phyloP scores from a whole-genome alignment of 2,329 filamentous ascomycete species.

The Neofusicoccum laricinum region DNA sequence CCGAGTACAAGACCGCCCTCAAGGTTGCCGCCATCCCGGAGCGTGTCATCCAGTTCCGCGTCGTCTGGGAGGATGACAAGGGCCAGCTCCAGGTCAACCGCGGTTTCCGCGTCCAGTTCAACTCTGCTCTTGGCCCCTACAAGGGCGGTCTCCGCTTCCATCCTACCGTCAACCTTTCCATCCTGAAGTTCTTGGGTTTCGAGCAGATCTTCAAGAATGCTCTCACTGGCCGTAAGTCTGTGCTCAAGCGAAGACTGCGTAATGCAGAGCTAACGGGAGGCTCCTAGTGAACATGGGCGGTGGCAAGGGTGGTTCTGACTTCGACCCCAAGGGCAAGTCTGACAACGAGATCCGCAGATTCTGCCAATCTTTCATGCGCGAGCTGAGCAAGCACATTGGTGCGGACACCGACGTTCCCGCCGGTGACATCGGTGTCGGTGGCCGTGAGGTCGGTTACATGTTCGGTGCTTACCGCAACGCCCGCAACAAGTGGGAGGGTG shows the following conservation, averaged over 20 bases:
- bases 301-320: slow-evolving; percentile 96
- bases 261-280: slow-evolving; percentile 6
- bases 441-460: slow-evolving; percentile 89
- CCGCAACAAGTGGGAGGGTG: slow-evolving; percentile 90
- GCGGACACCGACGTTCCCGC: slow-evolving; percentile 94
- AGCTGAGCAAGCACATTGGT: slow-evolving; percentile 93
- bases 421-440: slow-evolving; percentile 91
- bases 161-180: slow-evolving; percentile 73
- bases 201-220: slow-evolving; percentile 99
- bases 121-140: slow-evolving; percentile 95
- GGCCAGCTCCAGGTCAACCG: slow-evolving; percentile 87
- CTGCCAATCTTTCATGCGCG: slow-evolving; percentile 93
- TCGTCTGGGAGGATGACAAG: slow-evolving; percentile 95
- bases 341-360: slow-evolving; percentile 97
- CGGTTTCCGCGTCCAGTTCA: slow-evolving; percentile 96
- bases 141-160: slow-evolving; percentile 97
- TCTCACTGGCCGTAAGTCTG: slow-evolving; percentile 75
- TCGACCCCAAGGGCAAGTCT: slow-evolving; percentile 97
- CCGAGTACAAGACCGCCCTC: slow-evolving; percentile 90
- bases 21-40: slow-evolving; percentile 86
- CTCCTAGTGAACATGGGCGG: slow-evolving; percentile 82
- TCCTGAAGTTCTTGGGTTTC: slow-evolving; percentile 95
- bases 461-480: slow-evolving; percentile 91
- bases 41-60: slow-evolving; percentile 94
- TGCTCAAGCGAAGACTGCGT: no score